Conservation (phyloP, 768 basidiomycete genomes). For the Daedaleopsis sinensis region DNA sequence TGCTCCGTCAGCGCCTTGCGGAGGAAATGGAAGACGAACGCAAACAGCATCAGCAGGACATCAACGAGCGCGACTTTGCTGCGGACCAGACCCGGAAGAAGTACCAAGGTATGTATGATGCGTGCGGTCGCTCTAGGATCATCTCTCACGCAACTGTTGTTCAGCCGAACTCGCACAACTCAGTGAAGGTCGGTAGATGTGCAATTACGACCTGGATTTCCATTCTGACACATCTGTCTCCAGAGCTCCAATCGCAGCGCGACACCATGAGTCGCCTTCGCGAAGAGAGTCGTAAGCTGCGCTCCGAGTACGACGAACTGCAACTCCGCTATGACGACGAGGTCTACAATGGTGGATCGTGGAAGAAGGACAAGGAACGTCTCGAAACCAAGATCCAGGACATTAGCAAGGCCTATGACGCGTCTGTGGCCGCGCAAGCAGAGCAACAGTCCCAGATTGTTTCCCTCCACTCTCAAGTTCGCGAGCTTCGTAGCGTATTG, state of each 20-base stretch:
- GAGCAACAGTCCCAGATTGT: conserved; percentile 88
- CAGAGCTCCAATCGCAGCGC: conserved; percentile 78
- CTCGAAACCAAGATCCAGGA: conserved; percentile 82
- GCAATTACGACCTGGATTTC: not conserved
- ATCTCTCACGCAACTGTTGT: conserved; percentile 9
- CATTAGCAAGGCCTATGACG: conserved; percentile 74
- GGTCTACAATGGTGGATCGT: conserved; percentile 73
- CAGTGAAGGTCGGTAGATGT: conserved; percentile 61
- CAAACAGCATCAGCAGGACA: conserved; percentile 76
- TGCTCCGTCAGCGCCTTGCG: conserved; percentile 66
- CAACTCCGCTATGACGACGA: conserved; percentile 79
- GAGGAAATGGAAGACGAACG: conserved; percentile 81
- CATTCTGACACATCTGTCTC: conserved; percentile 2
- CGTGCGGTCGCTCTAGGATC: not conserved
- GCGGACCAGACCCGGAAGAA: conserved; percentile 84
- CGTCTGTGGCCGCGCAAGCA: conserved; percentile 67
- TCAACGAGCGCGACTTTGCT: conserved; percentile 78
- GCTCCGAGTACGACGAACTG: conserved; percentile 76
- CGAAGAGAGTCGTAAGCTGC: conserved; percentile 78
- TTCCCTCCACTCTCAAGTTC: conserved; percentile 82
- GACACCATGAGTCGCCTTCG: conserved; percentile 75
- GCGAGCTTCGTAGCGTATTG: conserved; percentile 76
- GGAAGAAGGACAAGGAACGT: conserved; percentile 89
- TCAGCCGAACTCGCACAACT: conserved; percentile 77
- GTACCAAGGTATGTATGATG: conserved; percentile 72